phyloP scores from a whole-genome alignment of 2,329 filamentous ascomycete genomes.

The Botryotinia globosa region DNA sequence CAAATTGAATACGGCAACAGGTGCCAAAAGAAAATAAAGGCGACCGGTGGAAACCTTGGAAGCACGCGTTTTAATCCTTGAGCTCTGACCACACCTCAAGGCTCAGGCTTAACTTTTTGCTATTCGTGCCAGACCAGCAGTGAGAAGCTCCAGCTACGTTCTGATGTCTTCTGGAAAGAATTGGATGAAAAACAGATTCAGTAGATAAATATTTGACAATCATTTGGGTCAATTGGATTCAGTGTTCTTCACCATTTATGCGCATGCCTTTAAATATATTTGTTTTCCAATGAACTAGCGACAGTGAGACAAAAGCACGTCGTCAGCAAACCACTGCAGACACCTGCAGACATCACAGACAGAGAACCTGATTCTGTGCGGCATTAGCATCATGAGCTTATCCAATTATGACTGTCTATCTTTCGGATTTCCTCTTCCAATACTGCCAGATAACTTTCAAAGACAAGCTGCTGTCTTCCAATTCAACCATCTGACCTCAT shows the following conservation, averaged over 20 bases:
- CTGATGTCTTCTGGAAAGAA: neutral
- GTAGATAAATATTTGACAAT: neutral
- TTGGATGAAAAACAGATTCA: neutral
- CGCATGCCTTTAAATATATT: neutral
- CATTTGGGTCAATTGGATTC: neutral
- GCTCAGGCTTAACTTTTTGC: neutral
- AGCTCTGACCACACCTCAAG: conserved; percentile 2
- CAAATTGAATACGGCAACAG: neutral
- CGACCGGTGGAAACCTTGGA: conserved; percentile 1
- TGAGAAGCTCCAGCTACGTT: neutral
- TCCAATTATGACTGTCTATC: neutral
- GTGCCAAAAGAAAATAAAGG: neutral
- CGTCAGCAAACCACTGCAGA: neutral
- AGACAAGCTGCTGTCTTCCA: neutral
- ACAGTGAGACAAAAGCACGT: neutral
- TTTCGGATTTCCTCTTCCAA: neutral
- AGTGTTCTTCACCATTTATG: neutral
- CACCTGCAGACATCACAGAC: neutral
- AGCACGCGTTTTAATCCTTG: neutral
- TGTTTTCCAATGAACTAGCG: neutral
- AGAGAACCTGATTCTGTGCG: neutral
- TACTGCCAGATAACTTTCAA: neutral
- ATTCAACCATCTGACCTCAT: too few relatives aligned
- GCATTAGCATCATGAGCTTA: neutral
- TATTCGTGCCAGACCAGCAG: neutral